Evolutionary conservation across 768 basidiomycete genomes (phyloP).

Genomic region (Naganishia friedmannii): DNA sequence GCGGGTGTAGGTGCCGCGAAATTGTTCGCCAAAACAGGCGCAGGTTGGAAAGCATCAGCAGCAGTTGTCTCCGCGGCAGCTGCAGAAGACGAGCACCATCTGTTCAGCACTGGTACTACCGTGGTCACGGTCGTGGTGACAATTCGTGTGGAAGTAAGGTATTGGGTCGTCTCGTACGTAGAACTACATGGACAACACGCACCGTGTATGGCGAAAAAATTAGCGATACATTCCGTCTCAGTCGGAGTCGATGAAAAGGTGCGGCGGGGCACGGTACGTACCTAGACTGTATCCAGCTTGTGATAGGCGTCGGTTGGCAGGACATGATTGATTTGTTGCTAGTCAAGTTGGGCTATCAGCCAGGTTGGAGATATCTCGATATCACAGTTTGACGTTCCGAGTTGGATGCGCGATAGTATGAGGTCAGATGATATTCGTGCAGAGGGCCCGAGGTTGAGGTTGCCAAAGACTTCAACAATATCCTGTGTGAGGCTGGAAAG

Average conservation of each 20-base stretch:
- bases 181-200: neutral
- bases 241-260: too few species aligned
- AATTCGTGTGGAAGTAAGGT: neutral
- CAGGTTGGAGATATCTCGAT: too few species aligned
- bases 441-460: too few species aligned
- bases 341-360: too few species aligned
- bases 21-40: neutral
- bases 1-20: neutral
- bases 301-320: neutral
- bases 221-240: neutral
- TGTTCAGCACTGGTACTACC: neutral
- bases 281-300: neutral
- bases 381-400: too few species aligned
- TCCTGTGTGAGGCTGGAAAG: too few species aligned
- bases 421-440: too few species aligned
- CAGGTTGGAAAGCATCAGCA: neutral
- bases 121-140: neutral
- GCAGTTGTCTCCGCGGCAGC: neutral
- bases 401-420: too few species aligned
- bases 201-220: neutral
- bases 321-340: neutral
- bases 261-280: neutral
- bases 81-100: neutral
- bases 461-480: too few species aligned
- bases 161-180: neutral